These are phyloP conservation scores for Hygrophorus russula DNA, from an alignment of 768 basidiomycete species.

Conservation along the genomic window DNA sequence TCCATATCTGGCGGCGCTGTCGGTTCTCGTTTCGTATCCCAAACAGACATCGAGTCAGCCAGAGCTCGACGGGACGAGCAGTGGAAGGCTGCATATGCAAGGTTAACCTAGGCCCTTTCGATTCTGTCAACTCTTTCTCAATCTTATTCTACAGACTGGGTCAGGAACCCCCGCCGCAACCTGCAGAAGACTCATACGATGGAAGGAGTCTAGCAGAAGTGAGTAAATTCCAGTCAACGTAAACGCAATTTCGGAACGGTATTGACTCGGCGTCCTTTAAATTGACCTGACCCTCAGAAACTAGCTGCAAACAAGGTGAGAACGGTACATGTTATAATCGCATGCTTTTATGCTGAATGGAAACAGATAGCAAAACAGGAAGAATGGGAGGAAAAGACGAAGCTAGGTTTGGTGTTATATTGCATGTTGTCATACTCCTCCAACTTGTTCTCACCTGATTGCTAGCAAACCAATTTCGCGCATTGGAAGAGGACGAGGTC, in stretches of 20 bases:
- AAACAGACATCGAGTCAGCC: slow-evolving; percentile 66
- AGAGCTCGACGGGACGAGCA: slow-evolving; percentile 67
- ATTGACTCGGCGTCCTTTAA: slow-evolving; percentile 36
- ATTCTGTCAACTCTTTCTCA: slow-evolving; percentile 5
- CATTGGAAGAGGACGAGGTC: slow-evolving; percentile 83
- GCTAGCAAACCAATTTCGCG: slow-evolving; percentile 79
- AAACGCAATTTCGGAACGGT: slow-evolving; percentile 12
- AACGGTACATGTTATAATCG: not conserved
- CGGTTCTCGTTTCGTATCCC: slow-evolving; percentile 77
- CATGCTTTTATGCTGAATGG: not conserved
- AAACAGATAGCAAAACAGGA: slow-evolving; percentile 77
- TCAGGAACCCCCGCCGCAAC: slow-evolving; percentile 73
- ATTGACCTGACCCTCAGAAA: slow-evolving; percentile 50
- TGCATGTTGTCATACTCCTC: slow-evolving; percentile 9
- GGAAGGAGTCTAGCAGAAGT: slow-evolving; percentile 86
- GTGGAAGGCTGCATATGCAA: slow-evolving; percentile 85
- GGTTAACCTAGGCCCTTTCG: slow-evolving; percentile 25
- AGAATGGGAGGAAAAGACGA: slow-evolving; percentile 88
- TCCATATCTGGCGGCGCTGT: slow-evolving; percentile 63
- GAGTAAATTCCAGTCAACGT: slow-evolving; percentile 20
- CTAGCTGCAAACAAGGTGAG: slow-evolving; percentile 78
- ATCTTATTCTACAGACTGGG: slow-evolving; percentile 45
- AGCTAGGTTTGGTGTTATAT: slow-evolving; percentile 36
- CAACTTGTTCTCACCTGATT: slow-evolving; percentile 5
- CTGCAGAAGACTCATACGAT: slow-evolving; percentile 67